phyloP scores from a whole-genome alignment of 331 rosid species.

The Quercus tomentella region DNA sequence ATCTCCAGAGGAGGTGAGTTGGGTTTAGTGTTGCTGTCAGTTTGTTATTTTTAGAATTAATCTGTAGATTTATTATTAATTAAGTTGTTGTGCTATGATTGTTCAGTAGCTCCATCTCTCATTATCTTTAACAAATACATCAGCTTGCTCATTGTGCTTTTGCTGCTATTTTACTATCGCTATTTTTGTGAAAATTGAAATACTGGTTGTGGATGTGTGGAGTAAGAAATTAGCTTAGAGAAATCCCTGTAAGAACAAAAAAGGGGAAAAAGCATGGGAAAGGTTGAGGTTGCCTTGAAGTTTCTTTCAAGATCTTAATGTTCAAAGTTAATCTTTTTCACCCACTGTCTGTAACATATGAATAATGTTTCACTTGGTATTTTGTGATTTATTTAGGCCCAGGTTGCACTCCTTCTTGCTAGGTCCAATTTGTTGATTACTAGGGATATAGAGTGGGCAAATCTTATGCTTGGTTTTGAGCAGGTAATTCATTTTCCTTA shows the following conservation, averaged over 20 bases:
- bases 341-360: too few relatives aligned
- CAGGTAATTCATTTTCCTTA: too few relatives aligned
- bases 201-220: background rate
- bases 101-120: background rate
- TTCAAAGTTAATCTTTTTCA: too few relatives aligned
- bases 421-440: too few relatives aligned
- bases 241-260: background rate
- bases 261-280: too few relatives aligned
- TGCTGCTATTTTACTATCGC: background rate
- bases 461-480: too few relatives aligned
- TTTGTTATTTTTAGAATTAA: background rate
- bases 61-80: background rate
- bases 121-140: background rate
- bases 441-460: too few relatives aligned
- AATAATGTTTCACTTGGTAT: too few relatives aligned
- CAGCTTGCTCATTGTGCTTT: background rate
- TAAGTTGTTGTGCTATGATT: background rate
- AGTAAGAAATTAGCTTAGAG: background rate
- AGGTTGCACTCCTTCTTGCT: too few relatives aligned
- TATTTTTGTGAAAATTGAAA: background rate
- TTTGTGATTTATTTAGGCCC: too few relatives aligned
- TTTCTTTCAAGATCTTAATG: too few relatives aligned
- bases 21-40: background rate
- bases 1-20: slow-evolving; percentile 59
- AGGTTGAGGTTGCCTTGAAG: too few relatives aligned